Evolutionary conservation across 1,284 basidiomycete species (phyloP).

Genomic region (Irpex rosettiformis): DNA sequence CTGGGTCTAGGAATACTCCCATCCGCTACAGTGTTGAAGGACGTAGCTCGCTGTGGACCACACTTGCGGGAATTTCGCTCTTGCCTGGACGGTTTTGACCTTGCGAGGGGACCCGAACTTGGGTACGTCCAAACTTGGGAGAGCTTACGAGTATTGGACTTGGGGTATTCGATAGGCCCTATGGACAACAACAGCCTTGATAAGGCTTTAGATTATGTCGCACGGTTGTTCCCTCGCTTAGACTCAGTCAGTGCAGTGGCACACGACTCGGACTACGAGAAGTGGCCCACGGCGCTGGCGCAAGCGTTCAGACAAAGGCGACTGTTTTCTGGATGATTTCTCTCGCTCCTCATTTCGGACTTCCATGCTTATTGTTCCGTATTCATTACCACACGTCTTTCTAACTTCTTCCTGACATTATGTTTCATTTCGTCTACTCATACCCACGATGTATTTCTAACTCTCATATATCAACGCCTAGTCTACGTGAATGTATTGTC

Average conservation of each 20-base stretch:
- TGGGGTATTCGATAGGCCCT: constrained; percentile 9
- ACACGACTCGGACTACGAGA: constrained; percentile 1
- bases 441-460: too few species aligned
- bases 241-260: background rate
- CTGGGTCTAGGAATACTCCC: background rate
- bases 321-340: background rate
- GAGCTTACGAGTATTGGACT: constrained; percentile 1
- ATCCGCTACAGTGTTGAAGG: constrained; percentile 1
- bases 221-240: background rate
- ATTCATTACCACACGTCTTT: background rate
- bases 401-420: background rate
- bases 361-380: too few species aligned
- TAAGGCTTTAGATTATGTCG: background rate
- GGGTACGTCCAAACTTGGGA: background rate
- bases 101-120: background rate
- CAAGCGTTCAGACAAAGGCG: background rate
- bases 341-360: too few species aligned
- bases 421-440: too few species aligned
- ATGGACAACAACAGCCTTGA: background rate
- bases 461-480: too few species aligned
- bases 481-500: too few species aligned
- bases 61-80: constrained; percentile 2
- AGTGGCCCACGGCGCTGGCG: constrained; percentile 1
- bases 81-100: background rate
- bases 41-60: constrained; percentile 7